Evolutionary conservation across 2,329 filamentous ascomycete genomes (phyloP), one percentile per base, ranked within the genome.

Genomic region (Lecanosticta acicola): DNA sequence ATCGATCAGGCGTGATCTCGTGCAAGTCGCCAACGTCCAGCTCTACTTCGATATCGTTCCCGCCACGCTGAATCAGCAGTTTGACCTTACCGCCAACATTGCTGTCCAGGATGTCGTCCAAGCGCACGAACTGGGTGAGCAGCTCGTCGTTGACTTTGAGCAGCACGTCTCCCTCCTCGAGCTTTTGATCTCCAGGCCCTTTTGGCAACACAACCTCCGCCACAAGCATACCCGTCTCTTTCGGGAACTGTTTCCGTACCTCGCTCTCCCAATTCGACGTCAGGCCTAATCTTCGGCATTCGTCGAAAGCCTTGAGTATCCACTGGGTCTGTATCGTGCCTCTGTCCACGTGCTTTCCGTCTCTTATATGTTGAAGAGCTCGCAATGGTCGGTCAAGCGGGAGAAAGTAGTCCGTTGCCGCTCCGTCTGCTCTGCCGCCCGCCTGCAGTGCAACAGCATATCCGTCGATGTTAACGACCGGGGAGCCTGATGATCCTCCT

Each of bases 281-380:
- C 49, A 98, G 74, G 5, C 93, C 93, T 9, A 98, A 74, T 49
- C 93, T 80, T 44, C 91, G 83, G 67, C 93, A 97, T 66, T 98
- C 94, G 59, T 98, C 94, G 59, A 98, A 98, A 0, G 93, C 88
- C 68, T 97, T 97, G 51, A 98, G 78, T 43, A 97, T 78, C 78
- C 94, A 98, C 66, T 98, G 93, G 52, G 88, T 94, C 68, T 98
- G 93, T 40, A 98, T 94, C n/a, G 93, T 94, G 39, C 93, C 93
- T 58, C 93, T 79, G n/a, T 84, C 81, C 42, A 98, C 83, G 2
- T 78, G 78, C 57, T 83, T 78, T 26, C 80, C 83, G 54, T 83
- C 76, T 63, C 85, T 88, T 45, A 98, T 84, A 61, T 89, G 94
- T 62, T 88, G 79, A 44, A 98, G 74, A 1, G 93, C 93, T 53